Evolutionary conservation across 192 early-diverging fungal genomes (phyloP).

Genomic region (Entophlyctis luteolus): DNA sequence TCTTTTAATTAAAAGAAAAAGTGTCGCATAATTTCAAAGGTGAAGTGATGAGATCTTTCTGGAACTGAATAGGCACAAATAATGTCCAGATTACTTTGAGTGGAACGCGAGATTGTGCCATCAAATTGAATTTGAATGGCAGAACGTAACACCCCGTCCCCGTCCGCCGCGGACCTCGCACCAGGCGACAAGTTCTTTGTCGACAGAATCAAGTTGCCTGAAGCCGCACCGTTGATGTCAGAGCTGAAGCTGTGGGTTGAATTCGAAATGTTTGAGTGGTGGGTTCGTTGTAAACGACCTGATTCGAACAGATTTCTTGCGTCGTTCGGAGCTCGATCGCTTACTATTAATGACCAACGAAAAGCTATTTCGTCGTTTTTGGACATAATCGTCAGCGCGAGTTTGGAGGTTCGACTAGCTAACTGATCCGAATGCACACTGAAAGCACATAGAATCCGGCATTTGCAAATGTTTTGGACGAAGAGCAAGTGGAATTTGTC

Average conservation of each 20-base stretch:
- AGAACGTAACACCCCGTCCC: neutral
- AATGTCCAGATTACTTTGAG: no score
- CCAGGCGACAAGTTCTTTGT: constrained; percentile 55
- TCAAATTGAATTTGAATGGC: neutral
- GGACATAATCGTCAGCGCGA: constrained; percentile 35
- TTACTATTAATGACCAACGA: constrained; percentile 36
- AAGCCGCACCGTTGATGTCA: constrained; percentile 35
- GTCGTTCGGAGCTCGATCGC: constrained; percentile 32
- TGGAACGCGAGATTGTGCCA: no score
- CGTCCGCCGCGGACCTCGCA: no score
- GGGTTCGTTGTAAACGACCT: neutral
- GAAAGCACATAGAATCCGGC: constrained; percentile 29
- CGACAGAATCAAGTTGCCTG: constrained; percentile 26
- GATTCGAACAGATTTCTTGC: constrained; percentile 34
- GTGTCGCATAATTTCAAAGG: no score
- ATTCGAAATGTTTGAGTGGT: neutral
- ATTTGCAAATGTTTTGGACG: constrained; percentile 30
- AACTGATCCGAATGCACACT: constrained; percentile 2
- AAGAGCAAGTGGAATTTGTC: constrained; percentile 45
- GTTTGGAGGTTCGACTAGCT: constrained; percentile 14
- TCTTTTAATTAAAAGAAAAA: no score
- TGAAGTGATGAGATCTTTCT: no score
- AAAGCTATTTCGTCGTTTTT: constrained; percentile 43
- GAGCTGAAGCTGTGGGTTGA: constrained; percentile 30
- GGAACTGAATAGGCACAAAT: no score